Base-by-base conservation (phyloP, 1,139 yeast genomes). In the Pneumocystis jirovecii region DNA sequence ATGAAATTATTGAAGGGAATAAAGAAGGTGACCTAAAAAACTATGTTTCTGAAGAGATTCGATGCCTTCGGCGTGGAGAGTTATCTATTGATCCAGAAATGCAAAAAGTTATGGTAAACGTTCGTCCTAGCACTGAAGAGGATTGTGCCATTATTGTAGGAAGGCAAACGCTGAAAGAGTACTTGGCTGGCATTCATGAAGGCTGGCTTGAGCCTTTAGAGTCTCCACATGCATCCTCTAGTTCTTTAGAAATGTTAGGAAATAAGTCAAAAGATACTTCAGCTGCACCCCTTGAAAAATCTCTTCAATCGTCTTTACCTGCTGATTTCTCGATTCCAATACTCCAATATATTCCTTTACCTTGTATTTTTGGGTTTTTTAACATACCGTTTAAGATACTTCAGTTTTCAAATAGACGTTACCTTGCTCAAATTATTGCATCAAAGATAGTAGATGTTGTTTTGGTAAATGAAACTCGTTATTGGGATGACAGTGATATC, bases 111-210 rank as follows among this genome's bases (percentile, higher is more conserved):
- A 60, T 60, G 44, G 12, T 19, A 17, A 63, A 65, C 10, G 64
- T 68, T 56, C 68, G 61, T 63, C 71, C 44, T 57, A 66, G 65
- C 1, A 71, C 75, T n/a, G 65, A 64, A 15, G 62, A 78, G 39
- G 82, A 86, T 8, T 97, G 97, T 29, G 86, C 90, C 17, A 82
- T 95, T 34, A 89, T 97, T 74, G 78, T 95, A 42, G 99, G 99
- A 1, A 81, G 99, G 73, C 98, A 98, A 66, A 93, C 97, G 0
- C 93, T 83, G 75, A 93, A 91, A 74, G 99, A 95, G 77, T 95
- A 89, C 73, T 75, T 95, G 66, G 82, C 83, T 64, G 99, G 98
- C 7, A 75, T 95, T 10, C 97, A 93, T 72, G 98, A 95, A 76
- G 99, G 98, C 8, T 80, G 95, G 73, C 77, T 95, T 64, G 98